Percentiles rank a stretch among this genome's conserved stretches.
phyloP scores from a whole-genome alignment of 768 basidiomycete genomes.

The Hygrophoropsis aurantiaca region DNA sequence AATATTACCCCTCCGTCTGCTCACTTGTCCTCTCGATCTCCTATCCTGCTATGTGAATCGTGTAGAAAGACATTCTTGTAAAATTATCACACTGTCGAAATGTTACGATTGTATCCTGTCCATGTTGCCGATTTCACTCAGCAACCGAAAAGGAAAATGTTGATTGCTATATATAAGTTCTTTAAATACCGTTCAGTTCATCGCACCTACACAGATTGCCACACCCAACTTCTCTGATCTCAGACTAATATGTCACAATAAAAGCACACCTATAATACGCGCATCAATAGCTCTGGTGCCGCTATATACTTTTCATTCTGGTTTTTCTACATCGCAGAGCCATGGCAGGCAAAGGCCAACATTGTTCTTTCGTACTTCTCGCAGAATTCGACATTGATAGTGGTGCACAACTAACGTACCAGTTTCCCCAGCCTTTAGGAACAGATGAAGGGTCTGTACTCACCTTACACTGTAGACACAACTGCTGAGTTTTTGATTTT shows the following conservation, averaged over 20 bases:
- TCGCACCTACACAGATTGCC: conserved; percentile 8
- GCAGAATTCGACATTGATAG: conserved; percentile 99
- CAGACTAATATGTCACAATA: conserved; percentile 8
- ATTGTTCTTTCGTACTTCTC: conserved; percentile 90
- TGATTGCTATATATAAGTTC: conserved; percentile 5
- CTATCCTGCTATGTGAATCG: too few relatives aligned
- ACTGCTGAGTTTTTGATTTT: conserved; percentile 3
- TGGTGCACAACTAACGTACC: conserved; percentile 91
- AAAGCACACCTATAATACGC: too few relatives aligned
- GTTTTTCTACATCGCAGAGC: neutral
- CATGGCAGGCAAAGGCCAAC: conserved; percentile 67
- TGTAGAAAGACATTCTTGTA: neutral
- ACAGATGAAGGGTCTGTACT: conserved; percentile 84
- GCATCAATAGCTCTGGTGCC: too few relatives aligned
- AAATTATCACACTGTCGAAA: neutral
- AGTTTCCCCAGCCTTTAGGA: conserved; percentile 93
- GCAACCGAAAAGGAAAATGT: conserved; percentile 25
- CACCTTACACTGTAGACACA: neutral
- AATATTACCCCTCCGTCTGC: neutral
- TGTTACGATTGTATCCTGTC: neutral
- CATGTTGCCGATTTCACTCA: neutral
- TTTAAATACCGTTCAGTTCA: neutral
- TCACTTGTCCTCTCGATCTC: too few relatives aligned
- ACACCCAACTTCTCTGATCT: conserved; percentile 2
- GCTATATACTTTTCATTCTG: too few relatives aligned